Percentiles rank a stretch among this genome's conserved stretches.
These are phyloP conservation scores for Orbilia brochopaga DNA, from an alignment of 2,329 filamentous ascomycete species.

Conservation along the genomic window DNA sequence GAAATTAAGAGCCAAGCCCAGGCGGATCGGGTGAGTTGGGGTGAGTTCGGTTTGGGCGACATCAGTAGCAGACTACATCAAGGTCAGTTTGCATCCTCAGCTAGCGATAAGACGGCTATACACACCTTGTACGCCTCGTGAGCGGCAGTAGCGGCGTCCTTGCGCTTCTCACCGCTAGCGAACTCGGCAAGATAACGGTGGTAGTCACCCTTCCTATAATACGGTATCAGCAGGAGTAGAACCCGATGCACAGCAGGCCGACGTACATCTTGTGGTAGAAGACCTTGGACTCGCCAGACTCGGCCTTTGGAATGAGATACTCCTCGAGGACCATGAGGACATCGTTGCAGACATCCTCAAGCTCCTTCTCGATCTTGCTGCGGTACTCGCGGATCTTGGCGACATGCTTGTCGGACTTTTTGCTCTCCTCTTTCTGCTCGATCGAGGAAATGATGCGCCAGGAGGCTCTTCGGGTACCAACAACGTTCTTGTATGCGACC, in stretches of 20 bases:
- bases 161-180: slow-evolving; percentile 90
- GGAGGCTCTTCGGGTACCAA: slow-evolving; percentile 92
- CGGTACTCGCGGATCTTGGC: slow-evolving; percentile 96
- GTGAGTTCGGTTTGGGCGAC: slow-evolving; percentile 87
- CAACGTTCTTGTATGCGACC: slow-evolving; percentile 99
- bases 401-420: slow-evolving; percentile 93
- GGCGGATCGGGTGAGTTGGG: slow-evolving; percentile 89
- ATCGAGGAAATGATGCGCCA: slow-evolving; percentile 99
- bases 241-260: slow-evolving; percentile 5
- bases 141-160: slow-evolving; percentile 89
- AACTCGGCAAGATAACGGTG: slow-evolving; percentile 99
- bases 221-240: slow-evolving; percentile 13
- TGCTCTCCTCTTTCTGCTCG: slow-evolving; percentile 99
- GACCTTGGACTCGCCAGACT: slow-evolving; percentile 97
- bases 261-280: slow-evolving; percentile 99
- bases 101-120: slow-evolving; percentile 11
- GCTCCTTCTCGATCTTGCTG: slow-evolving; percentile 95
- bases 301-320: slow-evolving; percentile 90
- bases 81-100: neutral
- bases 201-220: slow-evolving; percentile 93
- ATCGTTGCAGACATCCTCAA: slow-evolving; percentile 97
- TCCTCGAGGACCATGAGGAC: slow-evolving; percentile 93
- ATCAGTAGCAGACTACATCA: slow-evolving; percentile 74
- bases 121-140: slow-evolving; percentile 90
- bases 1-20: slow-evolving; percentile 92